Evolutionary conservation across 1,284 basidiomycete species (phyloP).

Genomic region (Irpex sp.): DNA sequence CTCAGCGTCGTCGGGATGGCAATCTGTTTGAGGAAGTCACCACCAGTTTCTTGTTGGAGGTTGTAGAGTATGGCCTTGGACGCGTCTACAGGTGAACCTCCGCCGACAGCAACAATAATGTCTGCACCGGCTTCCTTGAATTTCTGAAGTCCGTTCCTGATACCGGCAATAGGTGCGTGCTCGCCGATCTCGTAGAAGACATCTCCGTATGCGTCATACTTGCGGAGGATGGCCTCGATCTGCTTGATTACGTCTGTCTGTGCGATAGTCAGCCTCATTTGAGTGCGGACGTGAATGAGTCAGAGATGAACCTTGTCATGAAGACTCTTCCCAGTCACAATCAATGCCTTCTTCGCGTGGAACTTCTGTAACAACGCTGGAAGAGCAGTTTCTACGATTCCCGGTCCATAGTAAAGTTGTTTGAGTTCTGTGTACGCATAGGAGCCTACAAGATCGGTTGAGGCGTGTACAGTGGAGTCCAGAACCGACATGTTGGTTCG

Average conservation of each 20-base stretch:
- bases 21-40: constrained; percentile 48
- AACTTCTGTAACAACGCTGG: constrained; percentile 56
- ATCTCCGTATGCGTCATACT: constrained; percentile 52
- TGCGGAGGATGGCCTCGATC: constrained; percentile 55
- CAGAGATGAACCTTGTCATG: constrained; percentile 48
- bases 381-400: constrained; percentile 54
- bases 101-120: constrained; percentile 71
- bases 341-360: constrained; percentile 56
- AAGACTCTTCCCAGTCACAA: constrained; percentile 71
- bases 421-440: constrained; percentile 66
- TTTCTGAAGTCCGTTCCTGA: constrained; percentile 55
- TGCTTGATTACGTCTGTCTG: constrained; percentile 65
- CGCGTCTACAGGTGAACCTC: constrained; percentile 79
- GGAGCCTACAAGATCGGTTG: constrained; percentile 37
- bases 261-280: background rate
- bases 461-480: constrained; percentile 13
- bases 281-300: background rate
- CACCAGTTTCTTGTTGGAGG: constrained; percentile 52
- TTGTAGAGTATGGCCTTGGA: constrained; percentile 68
- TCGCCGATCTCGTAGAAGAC: constrained; percentile 78
- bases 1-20: constrained; percentile 82
- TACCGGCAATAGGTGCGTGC: constrained; percentile 70
- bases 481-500: constrained; percentile 19
- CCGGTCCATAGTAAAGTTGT: constrained; percentile 66
- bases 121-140: constrained; percentile 60